Evolutionary conservation across 2,329 filamentous ascomycete genomes (phyloP).

Genomic region (Mariannaea elegans): DNA sequence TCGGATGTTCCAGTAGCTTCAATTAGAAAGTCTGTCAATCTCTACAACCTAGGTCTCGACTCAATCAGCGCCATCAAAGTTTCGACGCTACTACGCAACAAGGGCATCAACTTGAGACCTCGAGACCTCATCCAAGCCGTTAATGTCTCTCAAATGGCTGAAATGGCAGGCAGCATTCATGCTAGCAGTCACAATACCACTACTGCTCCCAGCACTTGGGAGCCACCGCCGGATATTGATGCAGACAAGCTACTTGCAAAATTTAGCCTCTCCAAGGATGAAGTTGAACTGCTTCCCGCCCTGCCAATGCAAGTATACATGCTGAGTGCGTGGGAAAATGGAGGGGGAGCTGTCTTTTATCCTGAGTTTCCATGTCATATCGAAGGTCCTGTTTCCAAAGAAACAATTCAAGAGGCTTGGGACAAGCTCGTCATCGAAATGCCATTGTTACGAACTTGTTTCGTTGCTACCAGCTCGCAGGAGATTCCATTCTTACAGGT

Average conservation of each 20-base stretch:
- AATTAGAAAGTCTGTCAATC: conserved; percentile 69
- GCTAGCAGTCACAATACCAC: background rate
- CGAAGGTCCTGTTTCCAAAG: conserved; percentile 46
- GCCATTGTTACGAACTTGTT: conserved; percentile 74
- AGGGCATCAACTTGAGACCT: conserved; percentile 70
- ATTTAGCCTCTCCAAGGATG: conserved; percentile 50
- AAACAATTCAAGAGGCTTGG: conserved; percentile 69
- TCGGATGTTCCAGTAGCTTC: conserved; percentile 66
- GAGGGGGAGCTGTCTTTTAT: conserved; percentile 74
- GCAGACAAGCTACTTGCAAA: conserved; percentile 47
- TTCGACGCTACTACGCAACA: conserved; percentile 72
- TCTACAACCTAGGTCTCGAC: conserved; percentile 89
- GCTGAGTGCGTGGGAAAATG: conserved; percentile 78
- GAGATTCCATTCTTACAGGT: conserved; percentile 70
- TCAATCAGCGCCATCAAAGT: conserved; percentile 93
- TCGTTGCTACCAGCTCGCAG: conserved; percentile 61
- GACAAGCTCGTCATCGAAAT: conserved; percentile 59
- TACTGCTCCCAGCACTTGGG: conserved; percentile 28
- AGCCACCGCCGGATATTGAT: conserved; percentile 50
- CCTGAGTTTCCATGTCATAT: conserved; percentile 74
- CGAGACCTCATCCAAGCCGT: conserved; percentile 74
- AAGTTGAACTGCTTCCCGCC: conserved; percentile 72
- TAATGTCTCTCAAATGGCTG: conserved; percentile 72
- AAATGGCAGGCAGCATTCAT: conserved; percentile 14
- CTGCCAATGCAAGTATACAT: conserved; percentile 84